Evolutionary conservation across 2,329 filamentous ascomycete species (phyloP), one percentile per base, ranked within the genome.

Genomic region (Monascus ruber): DNA sequence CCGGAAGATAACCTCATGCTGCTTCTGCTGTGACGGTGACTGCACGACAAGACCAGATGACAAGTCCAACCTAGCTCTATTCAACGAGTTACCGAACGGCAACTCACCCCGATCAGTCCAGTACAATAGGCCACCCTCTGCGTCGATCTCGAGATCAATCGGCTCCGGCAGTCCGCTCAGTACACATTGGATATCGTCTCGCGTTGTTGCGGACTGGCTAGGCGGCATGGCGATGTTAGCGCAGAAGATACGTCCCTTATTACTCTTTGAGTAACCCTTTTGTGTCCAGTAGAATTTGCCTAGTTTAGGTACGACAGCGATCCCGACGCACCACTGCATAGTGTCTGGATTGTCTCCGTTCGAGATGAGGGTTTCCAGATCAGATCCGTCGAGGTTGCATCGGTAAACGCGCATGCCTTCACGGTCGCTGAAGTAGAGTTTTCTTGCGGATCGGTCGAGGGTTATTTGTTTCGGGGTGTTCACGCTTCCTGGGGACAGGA

Each of bases 31-130:
- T 27, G 2, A 46, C 45, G 5, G 64, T 38, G 11, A 60, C 51
- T 31, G 59, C 17, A 17, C 17, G 17, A 44, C 35, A 58, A 49
- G 7, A 50, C 45, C 9, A 34, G 24, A 8, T 42, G 41, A 29
- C 4, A 42, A 39, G 43, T 53, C 26, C 33, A 54, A 33, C 1
- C 26, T 40, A 1, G 57, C 58, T 5, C 62, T 53, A 49, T 77
- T 74, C 41, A 79, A 44, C 7, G 66, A 67, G 49, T 75, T 77
- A 0, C 76, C 76, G 6, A 55, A 50, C 0, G 75, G 75, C 1
- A 70, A 53, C 45, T 79, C 76, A 4, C 76, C 77, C 0, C 76
- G 62, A 45, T 79, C 76, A 0, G 76, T 77, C 76, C 76, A 79
- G 52, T 74, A 79, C 25, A 80, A 56, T 1, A 52, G 59, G 26